A percentile compares a stretch with the other conserved stretches of the same genome.
phyloP scores from a whole-genome alignment of 805 yeast genomes.

The Brettanomyces anomalus region DNA sequence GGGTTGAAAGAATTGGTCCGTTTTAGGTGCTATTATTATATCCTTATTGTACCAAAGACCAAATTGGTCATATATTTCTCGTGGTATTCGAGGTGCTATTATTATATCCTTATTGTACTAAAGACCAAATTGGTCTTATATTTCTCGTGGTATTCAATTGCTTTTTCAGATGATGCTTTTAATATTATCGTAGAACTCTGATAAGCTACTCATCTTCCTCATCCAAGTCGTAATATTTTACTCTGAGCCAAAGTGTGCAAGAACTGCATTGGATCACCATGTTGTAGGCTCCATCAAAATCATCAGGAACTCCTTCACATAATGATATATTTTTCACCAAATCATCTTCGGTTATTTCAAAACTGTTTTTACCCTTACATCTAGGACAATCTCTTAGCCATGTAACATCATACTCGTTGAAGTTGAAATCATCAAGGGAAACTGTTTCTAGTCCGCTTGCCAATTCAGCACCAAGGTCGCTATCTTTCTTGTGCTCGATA shows the following conservation, averaged over 20 bases:
- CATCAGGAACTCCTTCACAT: slow-evolving; percentile 26
- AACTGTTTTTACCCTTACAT: slow-evolving; percentile 45
- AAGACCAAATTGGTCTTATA: background rate
- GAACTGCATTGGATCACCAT: slow-evolving; percentile 71
- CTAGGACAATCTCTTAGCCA: slow-evolving; percentile 59
- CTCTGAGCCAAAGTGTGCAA: slow-evolving; percentile 82
- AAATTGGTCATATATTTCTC: background rate
- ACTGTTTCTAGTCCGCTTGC: slow-evolving; percentile 67
- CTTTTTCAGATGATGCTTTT: background rate
- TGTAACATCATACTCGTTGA: slow-evolving; percentile 18
- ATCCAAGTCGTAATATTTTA: slow-evolving; percentile 45
- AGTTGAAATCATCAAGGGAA: slow-evolving; percentile 53
- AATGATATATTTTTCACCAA: slow-evolving; percentile 40
- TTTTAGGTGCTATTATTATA: no score
- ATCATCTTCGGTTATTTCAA: slow-evolving; percentile 50
- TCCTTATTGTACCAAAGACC: no score
- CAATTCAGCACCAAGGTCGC: slow-evolving; percentile 28
- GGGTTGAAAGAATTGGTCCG: no score
- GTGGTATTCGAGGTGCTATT: no score
- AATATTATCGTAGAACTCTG: background rate
- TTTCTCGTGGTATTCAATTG: no score
- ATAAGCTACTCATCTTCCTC: background rate
- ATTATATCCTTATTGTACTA: no score
- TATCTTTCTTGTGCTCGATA: slow-evolving; percentile 20
- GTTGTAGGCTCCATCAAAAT: slow-evolving; percentile 31